Evolutionary conservation across 2,329 filamentous ascomycete genomes (phyloP).

Genomic region (Penicillium sp.): DNA sequence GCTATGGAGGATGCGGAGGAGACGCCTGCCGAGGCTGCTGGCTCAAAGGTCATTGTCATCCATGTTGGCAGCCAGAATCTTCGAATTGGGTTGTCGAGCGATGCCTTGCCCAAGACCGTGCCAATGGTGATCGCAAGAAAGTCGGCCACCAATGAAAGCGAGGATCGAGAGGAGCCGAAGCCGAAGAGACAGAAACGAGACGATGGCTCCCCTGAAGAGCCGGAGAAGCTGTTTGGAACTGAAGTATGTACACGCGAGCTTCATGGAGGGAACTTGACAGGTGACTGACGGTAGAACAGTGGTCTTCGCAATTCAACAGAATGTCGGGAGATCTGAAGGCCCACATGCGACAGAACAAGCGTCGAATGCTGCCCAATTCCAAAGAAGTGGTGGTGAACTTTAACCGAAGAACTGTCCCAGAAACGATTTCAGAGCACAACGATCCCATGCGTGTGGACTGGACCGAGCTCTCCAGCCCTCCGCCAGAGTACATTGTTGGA

Average conservation of each 20-base stretch:
- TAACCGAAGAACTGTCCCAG: slow-evolving; percentile 78
- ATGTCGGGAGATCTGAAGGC: slow-evolving; percentile 84
- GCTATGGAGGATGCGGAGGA: slow-evolving; percentile 58
- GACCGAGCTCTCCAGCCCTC: slow-evolving; percentile 72
- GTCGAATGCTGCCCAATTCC: slow-evolving; percentile 92
- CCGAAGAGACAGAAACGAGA: slow-evolving; percentile 64
- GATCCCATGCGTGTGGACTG: slow-evolving; percentile 91
- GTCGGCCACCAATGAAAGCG: slow-evolving; percentile 74
- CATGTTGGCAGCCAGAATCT: slow-evolving; percentile 95
- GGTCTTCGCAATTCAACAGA: slow-evolving; percentile 66
- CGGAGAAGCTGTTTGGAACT: slow-evolving; percentile 82
- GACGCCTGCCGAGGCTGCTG: slow-evolving; percentile 61
- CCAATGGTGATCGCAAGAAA: slow-evolving; percentile 88
- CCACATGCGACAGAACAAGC: slow-evolving; percentile 89
- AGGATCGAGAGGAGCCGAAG: slow-evolving; percentile 74
- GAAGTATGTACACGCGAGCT: slow-evolving; percentile 57
- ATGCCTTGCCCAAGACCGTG: slow-evolving; percentile 88
- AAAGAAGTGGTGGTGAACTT: slow-evolving; percentile 94
- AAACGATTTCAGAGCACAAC: slow-evolving; percentile 90
- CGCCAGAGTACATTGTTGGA: slow-evolving; percentile 77
- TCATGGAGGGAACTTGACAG: no score
- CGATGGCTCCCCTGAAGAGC: slow-evolving; percentile 49
- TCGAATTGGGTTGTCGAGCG: slow-evolving; percentile 90
- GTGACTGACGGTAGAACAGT: slow-evolving; percentile 48
- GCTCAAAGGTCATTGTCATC: slow-evolving; percentile 90